Evolutionary conservation across 441 rosid genomes (phyloP), one percentile per base, ranked within the genome.

Genomic region (Populus trichocarpa): DNA sequence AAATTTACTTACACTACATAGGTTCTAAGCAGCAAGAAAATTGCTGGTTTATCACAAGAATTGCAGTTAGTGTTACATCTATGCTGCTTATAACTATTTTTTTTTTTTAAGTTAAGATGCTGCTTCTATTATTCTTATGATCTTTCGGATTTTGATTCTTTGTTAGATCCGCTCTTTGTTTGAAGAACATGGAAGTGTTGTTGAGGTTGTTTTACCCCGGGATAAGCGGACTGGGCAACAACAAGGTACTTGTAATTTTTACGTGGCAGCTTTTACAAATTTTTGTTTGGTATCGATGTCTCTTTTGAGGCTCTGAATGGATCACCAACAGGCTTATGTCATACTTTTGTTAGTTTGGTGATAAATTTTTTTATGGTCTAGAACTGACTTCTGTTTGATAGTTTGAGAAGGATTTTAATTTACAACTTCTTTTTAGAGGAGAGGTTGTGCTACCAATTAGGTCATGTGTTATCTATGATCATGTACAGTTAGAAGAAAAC

Each of bases 181-280:
- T 87, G 87, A 85, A 82, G 87, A 77, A 73, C 89, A 92, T 86
- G 98, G 99, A 69, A 84, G 75, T 82, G 81, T 93, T 83, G 78
- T 85, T 30, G 96, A 92, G 91, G 82, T 93, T 74, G 82, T 93
- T 82, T 84, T 88, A 75, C 93, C 95, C 14, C 81, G 77, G 89
- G 98, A 95, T 83, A 95, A 90, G 88, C 77, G 85, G 76, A 87
- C 79, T 67, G 85, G 95, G 79, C 92, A 88, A 69, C 93, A 86
- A 73, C 91, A 90, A 80, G 98, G 96, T 92, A 75, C 40, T 32
- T 67, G 72, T 14, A 2, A 16, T 33, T 63, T 67, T 46, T 30
- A 30, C 32, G 32, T 30, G 32, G 32, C 32, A 30, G 32, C 32
- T 30, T 30, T 30, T 30, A 30, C 32, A 30, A 30, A 30, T 30